These are phyloP conservation scores for Colletotrichum destructivum DNA, from an alignment of 2,329 filamentous ascomycete genomes.

Conservation along the genomic window DNA sequence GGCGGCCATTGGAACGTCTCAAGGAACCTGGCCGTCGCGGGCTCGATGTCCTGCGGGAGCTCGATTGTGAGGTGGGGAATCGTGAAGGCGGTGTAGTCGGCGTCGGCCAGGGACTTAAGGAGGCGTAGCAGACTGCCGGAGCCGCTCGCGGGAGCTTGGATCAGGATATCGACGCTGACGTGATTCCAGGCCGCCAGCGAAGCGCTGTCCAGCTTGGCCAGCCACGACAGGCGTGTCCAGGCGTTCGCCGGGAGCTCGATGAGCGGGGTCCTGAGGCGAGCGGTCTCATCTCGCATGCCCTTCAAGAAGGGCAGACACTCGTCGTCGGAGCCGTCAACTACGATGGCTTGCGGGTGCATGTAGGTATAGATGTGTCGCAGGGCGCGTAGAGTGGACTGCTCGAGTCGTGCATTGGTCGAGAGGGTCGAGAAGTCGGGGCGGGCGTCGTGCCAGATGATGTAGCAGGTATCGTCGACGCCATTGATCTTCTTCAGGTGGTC, in stretches of 20 bases:
- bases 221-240: conserved; percentile 79
- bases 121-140: conserved; percentile 84
- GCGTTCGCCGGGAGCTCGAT: conserved; percentile 81
- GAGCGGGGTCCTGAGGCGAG: conserved; percentile 69
- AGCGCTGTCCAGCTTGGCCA: conserved; percentile 81
- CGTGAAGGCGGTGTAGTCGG: conserved; percentile 81
- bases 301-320: conserved; percentile 80
- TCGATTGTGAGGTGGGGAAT: conserved; percentile 87
- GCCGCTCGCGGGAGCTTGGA: conserved; percentile 80
- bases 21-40: conserved; percentile 74
- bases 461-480: conserved; percentile 80
- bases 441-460: conserved; percentile 78
- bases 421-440: conserved; percentile 80
- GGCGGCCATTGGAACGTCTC: conserved; percentile 79
- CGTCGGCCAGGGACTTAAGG: conserved; percentile 80
- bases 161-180: conserved; percentile 83
- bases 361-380: conserved; percentile 80
- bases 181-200: conserved; percentile 85
- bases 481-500: conserved; percentile 82
- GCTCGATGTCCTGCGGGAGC: conserved; percentile 80
- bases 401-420: conserved; percentile 80
- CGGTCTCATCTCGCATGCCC: conserved; percentile 70
- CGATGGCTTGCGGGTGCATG: conserved; percentile 82
- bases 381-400: conserved; percentile 74
- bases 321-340: conserved; percentile 76